Evolutionary conservation across 495 filamentous ascomycete species (phyloP), one percentile per base, ranked within the genome.

Genomic region (Cetradonia linearis): DNA sequence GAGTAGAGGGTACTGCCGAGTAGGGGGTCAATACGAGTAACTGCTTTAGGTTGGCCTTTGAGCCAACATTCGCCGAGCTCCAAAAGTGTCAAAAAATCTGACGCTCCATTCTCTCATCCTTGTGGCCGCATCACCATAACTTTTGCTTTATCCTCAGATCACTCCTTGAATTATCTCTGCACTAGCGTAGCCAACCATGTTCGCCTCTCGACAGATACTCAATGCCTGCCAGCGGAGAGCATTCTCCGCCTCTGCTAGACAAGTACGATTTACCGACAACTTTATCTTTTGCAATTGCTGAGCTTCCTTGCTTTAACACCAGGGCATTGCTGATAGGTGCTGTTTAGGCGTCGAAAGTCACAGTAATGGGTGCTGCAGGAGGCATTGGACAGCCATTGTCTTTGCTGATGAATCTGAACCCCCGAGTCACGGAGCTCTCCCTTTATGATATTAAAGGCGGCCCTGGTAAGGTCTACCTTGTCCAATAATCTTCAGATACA

Each of bases 301-400:
- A 34, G 60, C 42, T 30, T n/a, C 50, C 40, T 28, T 34, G 37
- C 30, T 8, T 20, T 20, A 30, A 33, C 34, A 60, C 30, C 18
- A 50, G 46, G 18, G 50, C 58, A 44, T 58, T 57, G 67, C 76
- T 82, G 66, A 77, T 67, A 53, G n/a, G 59, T 60, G 37, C 57
- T 48, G 23, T 65, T 50, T 73, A 98, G 93, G 83, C 89, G 71
- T 91, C 91, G 72, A 96, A 96, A 82, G 93, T 98, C 66, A 84
- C 90, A 68, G 91, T 98, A 59, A 86, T 97, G 68, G 93, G 93
- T 77, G 93, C 92, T 65, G 86, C 86, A 72, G 93, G 93, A 77
- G 93, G 93, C 73, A 98, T 98, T 77, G 93, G 93, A 71, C 93
- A 98, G 81, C 93, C 93, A 69, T 77, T 98, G 64, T 98, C 93